Evolutionary conservation across 1,139 yeast genomes (phyloP), one percentile per base, ranked within the genome.

Genomic region (Saccharomyces hybrid): DNA sequence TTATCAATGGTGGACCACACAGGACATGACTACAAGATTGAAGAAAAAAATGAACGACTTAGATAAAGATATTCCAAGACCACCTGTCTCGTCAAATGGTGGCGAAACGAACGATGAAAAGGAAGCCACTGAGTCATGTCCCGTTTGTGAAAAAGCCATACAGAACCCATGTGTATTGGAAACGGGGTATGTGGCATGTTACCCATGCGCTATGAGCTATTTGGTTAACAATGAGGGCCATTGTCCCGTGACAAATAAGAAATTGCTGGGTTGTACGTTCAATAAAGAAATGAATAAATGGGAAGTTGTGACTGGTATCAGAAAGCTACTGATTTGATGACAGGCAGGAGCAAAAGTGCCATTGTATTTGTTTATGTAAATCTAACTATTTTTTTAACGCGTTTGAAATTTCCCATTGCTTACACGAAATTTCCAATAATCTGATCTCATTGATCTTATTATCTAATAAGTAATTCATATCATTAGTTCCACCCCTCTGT

Each of bases 1-100:
- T 62, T 77, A 90, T 53, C 98, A 93, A 69, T 91, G 98, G 98
- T 91, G 97, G 96, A 84, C 85, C 59, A 81, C 88, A 48, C 83
- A 91, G 14, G 89, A 87, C 59, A 80, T 89, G 64, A 84, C 89
- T 0, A 73, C 78, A 6, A 83, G 83, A 62, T 71, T 88, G 9
- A 80, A 80, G 60, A 79, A 77, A 51, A 78, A 77, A 55, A 75
- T 83, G 6, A 77, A 78, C 54, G 70, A 70, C 8, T 68, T 81
- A 46, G 82, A 80, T 55, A 75, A 74, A 48, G 75, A 78, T 26
- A 72, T 83, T 34, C 88, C 88, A 14, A 58, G 59, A 6, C 79
- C 63, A 6, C 84, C 60, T 51, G 46, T 41, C 27, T 38, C 38
- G 16, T 11, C 49, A 46, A 48, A 38, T 50, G 57, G 59, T 38